These are phyloP conservation scores for Spathaspora arborariae DNA, from an alignment of 805 yeast species.

Conservation along the genomic window DNA sequence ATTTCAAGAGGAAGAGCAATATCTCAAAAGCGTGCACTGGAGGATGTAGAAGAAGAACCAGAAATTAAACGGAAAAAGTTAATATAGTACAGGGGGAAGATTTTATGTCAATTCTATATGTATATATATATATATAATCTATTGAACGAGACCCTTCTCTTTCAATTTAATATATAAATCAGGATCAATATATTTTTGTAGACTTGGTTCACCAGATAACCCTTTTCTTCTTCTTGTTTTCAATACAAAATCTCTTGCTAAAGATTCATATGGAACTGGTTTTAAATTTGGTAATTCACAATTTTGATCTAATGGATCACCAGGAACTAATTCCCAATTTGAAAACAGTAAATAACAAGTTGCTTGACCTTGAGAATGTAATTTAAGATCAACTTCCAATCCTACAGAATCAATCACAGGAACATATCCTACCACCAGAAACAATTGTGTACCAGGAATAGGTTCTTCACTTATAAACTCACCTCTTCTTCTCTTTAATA, in stretches of 20 bases:
- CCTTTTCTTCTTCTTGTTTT: constrained; percentile 92
- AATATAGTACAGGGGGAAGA: not conserved
- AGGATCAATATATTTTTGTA: constrained; percentile 64
- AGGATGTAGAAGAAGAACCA: not conserved
- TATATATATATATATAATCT: not conserved
- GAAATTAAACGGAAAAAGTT: not conserved
- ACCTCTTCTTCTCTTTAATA: constrained; percentile 58
- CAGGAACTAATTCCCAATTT: constrained; percentile 80
- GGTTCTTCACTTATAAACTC: constrained; percentile 38
- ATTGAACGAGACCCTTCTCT: constrained; percentile 40
- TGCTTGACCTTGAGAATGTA: constrained; percentile 76
- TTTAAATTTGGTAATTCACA: constrained; percentile 63
- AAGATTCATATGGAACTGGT: constrained; percentile 64
- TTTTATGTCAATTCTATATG: not conserved
- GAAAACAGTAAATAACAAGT: constrained; percentile 62
- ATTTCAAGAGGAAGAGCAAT: not conserved
- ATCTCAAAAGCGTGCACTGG: not conserved
- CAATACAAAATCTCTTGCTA: constrained; percentile 85
- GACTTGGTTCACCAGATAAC: constrained; percentile 63
- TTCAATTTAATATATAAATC: constrained; percentile 52
- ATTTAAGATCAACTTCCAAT: constrained; percentile 77
- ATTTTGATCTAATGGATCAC: constrained; percentile 79
- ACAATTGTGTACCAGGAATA: constrained; percentile 71
- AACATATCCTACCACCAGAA: constrained; percentile 54
- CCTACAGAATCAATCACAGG: constrained; percentile 94